phyloP scores from a whole-genome alignment of 1,139 yeast species.

The Pichia sorboxylosa region DNA sequence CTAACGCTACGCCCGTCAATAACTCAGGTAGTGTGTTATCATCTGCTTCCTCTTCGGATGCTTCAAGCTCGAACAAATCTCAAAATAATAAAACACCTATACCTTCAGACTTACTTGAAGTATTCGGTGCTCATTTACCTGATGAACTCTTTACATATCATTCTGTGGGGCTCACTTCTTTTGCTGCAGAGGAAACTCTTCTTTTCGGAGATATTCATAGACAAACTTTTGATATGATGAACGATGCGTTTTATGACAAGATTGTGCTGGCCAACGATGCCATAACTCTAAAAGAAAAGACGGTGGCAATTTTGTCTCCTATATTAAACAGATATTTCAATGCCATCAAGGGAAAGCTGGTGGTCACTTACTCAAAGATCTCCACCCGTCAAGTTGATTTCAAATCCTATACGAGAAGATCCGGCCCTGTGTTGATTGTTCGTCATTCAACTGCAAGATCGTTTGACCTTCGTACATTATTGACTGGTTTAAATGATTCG shows the following conservation, averaged over 20 bases:
- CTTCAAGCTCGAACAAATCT: conserved; percentile 5
- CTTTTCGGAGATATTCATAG: conserved; percentile 55
- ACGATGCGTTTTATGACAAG: conserved; percentile 43
- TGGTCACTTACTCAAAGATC: conserved; percentile 48
- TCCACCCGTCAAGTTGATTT: conserved; percentile 37
- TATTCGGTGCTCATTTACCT: conserved; percentile 78
- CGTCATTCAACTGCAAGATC: conserved; percentile 21
- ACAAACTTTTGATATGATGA: conserved; percentile 61
- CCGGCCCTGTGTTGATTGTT: conserved; percentile 14
- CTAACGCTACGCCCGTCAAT: background rate
- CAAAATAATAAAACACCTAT: too few relatives aligned
- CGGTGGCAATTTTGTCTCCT: conserved; percentile 58
- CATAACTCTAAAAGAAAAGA: conserved; percentile 42
- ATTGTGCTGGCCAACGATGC: conserved; percentile 38
- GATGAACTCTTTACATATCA: conserved; percentile 77
- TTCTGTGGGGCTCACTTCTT: conserved; percentile 63
- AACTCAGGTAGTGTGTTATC: too few relatives aligned
- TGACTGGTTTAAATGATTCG: conserved; percentile 14
- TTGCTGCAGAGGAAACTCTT: conserved; percentile 56
- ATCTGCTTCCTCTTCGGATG: background rate
- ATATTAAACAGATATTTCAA: conserved; percentile 79
- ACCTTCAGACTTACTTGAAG: conserved; percentile 74
- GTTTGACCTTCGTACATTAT: conserved; percentile 18
- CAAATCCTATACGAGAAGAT: conserved; percentile 27
- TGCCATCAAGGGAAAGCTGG: conserved; percentile 50